These are phyloP conservation scores for Trebouxia sp. DNA, from an alignment of 139 green algal genomes.

Conservation along the genomic window DNA sequence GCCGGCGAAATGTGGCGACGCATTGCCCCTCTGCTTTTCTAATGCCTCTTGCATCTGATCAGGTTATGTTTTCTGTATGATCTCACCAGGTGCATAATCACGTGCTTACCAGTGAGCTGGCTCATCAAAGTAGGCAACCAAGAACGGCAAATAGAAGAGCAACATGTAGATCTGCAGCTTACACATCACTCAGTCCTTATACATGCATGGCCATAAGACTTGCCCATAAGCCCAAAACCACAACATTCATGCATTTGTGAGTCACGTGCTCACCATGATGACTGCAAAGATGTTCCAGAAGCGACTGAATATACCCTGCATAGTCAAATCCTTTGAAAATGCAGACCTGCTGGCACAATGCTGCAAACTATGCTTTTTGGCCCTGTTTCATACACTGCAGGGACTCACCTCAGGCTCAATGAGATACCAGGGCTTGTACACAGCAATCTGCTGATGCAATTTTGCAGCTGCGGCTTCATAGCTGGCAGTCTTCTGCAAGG, in stretches of 20 bases:
- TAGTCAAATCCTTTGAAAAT: neutral
- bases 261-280: neutral
- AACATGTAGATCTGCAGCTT: slow-evolving; percentile 18
- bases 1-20: too few species aligned
- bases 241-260: too few species aligned
- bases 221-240: too few species aligned
- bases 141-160: slow-evolving; percentile 16
- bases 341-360: neutral
- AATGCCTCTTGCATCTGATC: too few species aligned
- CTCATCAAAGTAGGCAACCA: slow-evolving; percentile 26
- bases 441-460: neutral
- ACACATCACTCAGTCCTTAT: neutral
- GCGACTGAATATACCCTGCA: slow-evolving; percentile 6
- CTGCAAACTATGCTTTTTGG: neutral
- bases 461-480: neutral
- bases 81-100: too few species aligned
- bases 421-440: slow-evolving; percentile 7
- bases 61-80: too few species aligned
- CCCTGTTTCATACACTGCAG: neutral
- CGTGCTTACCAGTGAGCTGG: neutral
- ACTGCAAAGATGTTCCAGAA: slow-evolving; percentile 30
- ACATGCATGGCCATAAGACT: too few species aligned
- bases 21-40: too few species aligned
- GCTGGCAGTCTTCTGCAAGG: neutral
- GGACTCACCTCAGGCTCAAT: slow-evolving; percentile 21